Evolutionary conservation across 257 asterid species (phyloP), one percentile per base, ranked within the genome.

Genomic region (Prunella vulgaris): DNA sequence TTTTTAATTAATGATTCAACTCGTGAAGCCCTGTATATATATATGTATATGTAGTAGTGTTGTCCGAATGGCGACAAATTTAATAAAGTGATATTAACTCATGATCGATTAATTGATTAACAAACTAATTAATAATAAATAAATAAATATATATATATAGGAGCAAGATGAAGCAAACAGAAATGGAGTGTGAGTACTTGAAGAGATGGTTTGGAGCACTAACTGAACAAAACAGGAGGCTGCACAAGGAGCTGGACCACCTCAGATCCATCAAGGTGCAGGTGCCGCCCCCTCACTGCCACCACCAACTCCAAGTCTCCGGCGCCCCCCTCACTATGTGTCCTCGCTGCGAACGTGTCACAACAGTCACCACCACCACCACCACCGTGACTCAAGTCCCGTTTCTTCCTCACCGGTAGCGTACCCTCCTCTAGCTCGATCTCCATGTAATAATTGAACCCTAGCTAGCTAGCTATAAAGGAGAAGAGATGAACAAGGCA

Each of bases 131-230:
- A 44, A 14, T n/a, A 59, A 28, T 4, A 18, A 15, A 42, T 76
- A n/a, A n/a, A n/a, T n/a, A n/a, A n/a, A n/a, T n/a, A n/a, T n/a
- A n/a, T n/a, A n/a, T n/a, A n/a, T n/a, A n/a, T n/a, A 88, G 97
- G 84, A 84, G 92, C 87, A 90, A 90, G 77, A 80, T 82, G 82
- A 90, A 88, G 86, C 96, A 88, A 76, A 90, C 92, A 38, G 97
- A 86, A 73, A 81, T 79, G 82, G 96, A 88, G 71, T 86, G 83
- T n/a, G 87, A 86, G 63, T 85, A 88, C 67, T 71, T 90, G 44
- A 90, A 85, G 74, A 88, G 85, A 74, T 86, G 92, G 89, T 80
- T 78, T 64, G 88, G 82, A 24, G 69, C 92, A 64, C 72, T 90
- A n/a, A 83, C 74, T 0, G 94, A 84, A 59, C 92, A 88, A 71